A percentile compares a stretch with the other conserved stretches of the same genome.
phyloP scores from a whole-genome alignment of 768 basidiomycete species.

The Cantharellus cinnabarinus region DNA sequence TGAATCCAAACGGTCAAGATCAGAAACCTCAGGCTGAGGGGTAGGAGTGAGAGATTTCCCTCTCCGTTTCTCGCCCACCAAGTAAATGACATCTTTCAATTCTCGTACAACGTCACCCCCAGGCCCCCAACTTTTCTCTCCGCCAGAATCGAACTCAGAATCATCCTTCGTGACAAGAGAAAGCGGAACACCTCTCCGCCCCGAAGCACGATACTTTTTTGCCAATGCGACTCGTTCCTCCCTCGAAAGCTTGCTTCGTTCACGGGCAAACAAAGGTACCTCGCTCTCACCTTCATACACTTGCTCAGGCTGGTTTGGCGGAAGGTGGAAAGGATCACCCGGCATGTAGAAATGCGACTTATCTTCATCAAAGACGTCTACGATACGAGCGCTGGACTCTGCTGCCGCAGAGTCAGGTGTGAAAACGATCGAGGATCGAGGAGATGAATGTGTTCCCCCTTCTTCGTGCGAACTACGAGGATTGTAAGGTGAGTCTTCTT shows the following conservation, averaged over 20 bases:
- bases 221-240: constrained; percentile 52
- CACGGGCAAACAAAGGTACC: constrained; percentile 24
- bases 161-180: background rate
- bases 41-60: background rate
- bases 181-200: background rate
- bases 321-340: constrained; percentile 29
- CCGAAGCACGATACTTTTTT: constrained; percentile 26
- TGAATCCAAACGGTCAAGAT: background rate
- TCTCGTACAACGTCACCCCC: constrained; percentile 10
- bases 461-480: too few relatives aligned
- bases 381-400: background rate
- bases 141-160: background rate
- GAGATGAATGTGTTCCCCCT: background rate
- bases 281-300: constrained; percentile 42
- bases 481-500: background rate
- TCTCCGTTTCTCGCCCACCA: constrained; percentile 5
- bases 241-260: constrained; percentile 43
- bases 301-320: constrained; percentile 29
- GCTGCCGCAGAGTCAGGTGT: background rate
- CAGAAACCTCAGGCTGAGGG: background rate
- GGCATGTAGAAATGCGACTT: constrained; percentile 33
- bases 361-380: constrained; percentile 27
- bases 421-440: constrained; percentile 4
- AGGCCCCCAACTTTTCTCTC: constrained; percentile 6
- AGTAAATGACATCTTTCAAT: constrained; percentile 6